phyloP scores from a whole-genome alignment of 2,329 filamentous ascomycete species.

The Ampelomyces quisqualis region DNA sequence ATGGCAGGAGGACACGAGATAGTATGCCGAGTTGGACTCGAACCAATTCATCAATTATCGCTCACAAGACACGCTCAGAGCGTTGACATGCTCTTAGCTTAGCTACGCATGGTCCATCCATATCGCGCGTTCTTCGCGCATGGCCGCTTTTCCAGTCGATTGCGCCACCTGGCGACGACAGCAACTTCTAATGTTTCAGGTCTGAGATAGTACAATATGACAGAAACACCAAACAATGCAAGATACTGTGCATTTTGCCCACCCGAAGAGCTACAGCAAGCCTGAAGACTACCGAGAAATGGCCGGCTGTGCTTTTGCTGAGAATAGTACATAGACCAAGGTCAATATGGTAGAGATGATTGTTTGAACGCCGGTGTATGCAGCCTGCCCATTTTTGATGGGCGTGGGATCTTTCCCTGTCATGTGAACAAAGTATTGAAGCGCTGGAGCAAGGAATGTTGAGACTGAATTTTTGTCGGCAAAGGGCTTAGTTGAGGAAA shows the following conservation, averaged over 20 bases:
- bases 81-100: not conserved
- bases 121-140: too few species aligned
- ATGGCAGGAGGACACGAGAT: not conserved
- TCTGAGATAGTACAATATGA: too few species aligned
- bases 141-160: too few species aligned
- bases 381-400: constrained; percentile 2
- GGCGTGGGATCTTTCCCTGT: not conserved
- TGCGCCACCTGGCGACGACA: too few species aligned
- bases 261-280: too few species aligned
- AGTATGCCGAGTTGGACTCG: not conserved
- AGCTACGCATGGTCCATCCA: too few species aligned
- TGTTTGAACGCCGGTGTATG: constrained; percentile 9
- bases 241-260: not conserved
- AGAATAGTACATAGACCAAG: constrained; percentile 6
- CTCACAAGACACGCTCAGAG: not conserved
- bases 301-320: constrained; percentile 3
- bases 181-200: too few species aligned
- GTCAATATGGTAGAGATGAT: constrained; percentile 2
- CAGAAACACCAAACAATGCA: constrained; percentile 1
- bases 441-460: constrained; percentile 4
- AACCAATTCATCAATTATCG: not conserved
- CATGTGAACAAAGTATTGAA: constrained; percentile 5
- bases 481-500: constrained; percentile 85
- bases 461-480: too few species aligned
- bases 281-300: not conserved